These are phyloP conservation scores for Macrolepiota dolichaula DNA, from an alignment of 768 basidiomycete genomes.

Conservation along the genomic window DNA sequence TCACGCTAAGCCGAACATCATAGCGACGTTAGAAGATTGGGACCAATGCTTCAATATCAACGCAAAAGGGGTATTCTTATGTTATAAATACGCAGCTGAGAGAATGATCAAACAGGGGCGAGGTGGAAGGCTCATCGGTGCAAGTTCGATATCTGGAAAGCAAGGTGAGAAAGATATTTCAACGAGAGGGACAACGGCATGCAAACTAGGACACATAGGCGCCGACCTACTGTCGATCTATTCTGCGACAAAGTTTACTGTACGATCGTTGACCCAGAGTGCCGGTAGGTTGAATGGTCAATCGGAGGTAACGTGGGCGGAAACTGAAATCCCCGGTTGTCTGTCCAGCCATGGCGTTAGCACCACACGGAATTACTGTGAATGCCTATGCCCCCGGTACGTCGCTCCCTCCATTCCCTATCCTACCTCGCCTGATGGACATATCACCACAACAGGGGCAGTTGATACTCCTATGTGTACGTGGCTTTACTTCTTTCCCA, in stretches of 20 bases:
- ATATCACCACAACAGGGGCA: background rate
- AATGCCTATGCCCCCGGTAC: slow-evolving; percentile 40
- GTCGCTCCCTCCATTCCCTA: background rate
- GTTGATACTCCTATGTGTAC: slow-evolving; percentile 5
- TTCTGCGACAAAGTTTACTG: slow-evolving; percentile 34
- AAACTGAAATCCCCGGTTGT: background rate
- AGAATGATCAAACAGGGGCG: slow-evolving; percentile 58
- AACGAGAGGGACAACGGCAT: slow-evolving; percentile 17
- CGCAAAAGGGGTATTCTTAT: slow-evolving; percentile 54
- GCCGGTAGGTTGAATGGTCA: slow-evolving; percentile 24
- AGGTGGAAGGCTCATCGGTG: slow-evolving; percentile 56
- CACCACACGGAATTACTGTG: slow-evolving; percentile 35
- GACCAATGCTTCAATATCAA: slow-evolving; percentile 48
- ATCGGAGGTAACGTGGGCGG: background rate
- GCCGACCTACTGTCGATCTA: slow-evolving; percentile 22
- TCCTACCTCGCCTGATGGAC: background rate
- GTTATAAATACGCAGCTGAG: slow-evolving; percentile 60
- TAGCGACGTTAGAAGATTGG: slow-evolving; percentile 36
- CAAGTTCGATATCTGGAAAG: slow-evolving; percentile 28
- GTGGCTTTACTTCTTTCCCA: background rate
- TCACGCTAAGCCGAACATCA: background rate
- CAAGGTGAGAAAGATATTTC: slow-evolving; percentile 16
- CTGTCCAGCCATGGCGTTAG: slow-evolving; percentile 32
- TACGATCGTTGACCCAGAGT: slow-evolving; percentile 36
- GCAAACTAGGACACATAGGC: background rate